phyloP scores from a whole-genome alignment of 2,329 filamentous ascomycete genomes.

The Ramichloridium luteum region DNA sequence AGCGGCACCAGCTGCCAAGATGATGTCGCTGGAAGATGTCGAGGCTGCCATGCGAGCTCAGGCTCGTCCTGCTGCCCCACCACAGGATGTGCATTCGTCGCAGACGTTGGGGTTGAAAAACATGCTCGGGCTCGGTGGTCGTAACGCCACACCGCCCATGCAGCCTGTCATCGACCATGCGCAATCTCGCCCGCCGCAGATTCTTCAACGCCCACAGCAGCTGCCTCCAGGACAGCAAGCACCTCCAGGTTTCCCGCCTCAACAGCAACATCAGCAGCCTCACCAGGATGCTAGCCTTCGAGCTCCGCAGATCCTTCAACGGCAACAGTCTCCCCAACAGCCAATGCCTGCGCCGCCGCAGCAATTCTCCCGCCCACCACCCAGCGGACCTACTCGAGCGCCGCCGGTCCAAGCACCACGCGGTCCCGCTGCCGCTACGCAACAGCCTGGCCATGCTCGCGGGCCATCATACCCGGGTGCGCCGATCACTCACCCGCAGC shows the following conservation, averaged over 20 bases:
- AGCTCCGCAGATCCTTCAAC: constrained; percentile 29
- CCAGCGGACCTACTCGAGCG: constrained; percentile 11
- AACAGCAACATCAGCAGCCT: no score
- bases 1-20: constrained; percentile 47
- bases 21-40: constrained; percentile 94
- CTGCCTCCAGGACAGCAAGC: constrained; percentile 16
- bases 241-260: no score
- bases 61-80: constrained; percentile 30
- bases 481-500: constrained; percentile 56
- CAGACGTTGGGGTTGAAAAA: constrained; percentile 24
- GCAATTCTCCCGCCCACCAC: constrained; percentile 10
- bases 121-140: constrained; percentile 22
- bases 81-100: constrained; percentile 13
- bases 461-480: constrained; percentile 38
- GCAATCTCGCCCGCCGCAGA: constrained; percentile 32
- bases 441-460: constrained; percentile 24
- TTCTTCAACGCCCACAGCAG: constrained; percentile 37
- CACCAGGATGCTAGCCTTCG: constrained; percentile 30
- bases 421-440: constrained; percentile 15
- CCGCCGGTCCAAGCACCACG: constrained; percentile 26
- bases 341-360: constrained; percentile 9
- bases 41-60: constrained; percentile 81
- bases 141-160: constrained; percentile 11
- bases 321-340: constrained; percentile 20
- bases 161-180: constrained; percentile 14